These are phyloP conservation scores for Beauveria caledonica DNA, from an alignment of 2,329 filamentous ascomycete species.

Conservation along the genomic window DNA sequence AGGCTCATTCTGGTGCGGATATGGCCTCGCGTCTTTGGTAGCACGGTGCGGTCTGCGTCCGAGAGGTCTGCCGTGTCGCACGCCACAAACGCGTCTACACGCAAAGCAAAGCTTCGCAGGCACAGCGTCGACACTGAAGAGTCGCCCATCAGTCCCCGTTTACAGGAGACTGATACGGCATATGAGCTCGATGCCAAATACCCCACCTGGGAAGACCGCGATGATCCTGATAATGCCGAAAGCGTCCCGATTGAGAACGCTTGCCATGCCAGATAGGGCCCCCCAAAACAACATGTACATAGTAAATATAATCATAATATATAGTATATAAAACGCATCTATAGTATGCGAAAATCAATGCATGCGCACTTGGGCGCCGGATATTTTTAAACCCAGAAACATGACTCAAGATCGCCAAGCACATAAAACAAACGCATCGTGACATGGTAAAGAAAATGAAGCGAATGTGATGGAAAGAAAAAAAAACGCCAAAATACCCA, in stretches of 20 bases:
- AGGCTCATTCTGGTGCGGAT: conserved; percentile 17
- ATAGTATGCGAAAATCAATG: not conserved
- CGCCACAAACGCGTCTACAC: not conserved
- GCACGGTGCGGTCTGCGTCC: not conserved
- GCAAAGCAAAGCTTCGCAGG: not conserved
- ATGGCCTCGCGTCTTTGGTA: conserved; percentile 10
- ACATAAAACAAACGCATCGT: not conserved
- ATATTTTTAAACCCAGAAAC: not conserved
- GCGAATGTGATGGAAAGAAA: not conserved
- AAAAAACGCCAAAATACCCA: too few relatives aligned
- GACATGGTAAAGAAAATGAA: not conserved
- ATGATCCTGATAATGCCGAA: not conserved
- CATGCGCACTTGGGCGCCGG: not conserved
- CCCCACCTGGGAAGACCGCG: conserved; percentile 1
- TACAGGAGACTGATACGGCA: not conserved
- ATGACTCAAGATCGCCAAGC: not conserved
- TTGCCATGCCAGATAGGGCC: conserved; percentile 2
- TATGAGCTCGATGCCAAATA: conserved; percentile 8
- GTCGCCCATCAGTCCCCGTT: not conserved
- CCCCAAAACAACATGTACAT: too few relatives aligned
- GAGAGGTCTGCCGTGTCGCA: not conserved
- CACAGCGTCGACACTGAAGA: not conserved
- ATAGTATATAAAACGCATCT: not conserved
- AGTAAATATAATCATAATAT: not conserved
- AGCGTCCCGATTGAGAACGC: not conserved